Evolutionary conservation across 768 basidiomycete genomes (phyloP).

Genomic region (Russula lepida): DNA sequence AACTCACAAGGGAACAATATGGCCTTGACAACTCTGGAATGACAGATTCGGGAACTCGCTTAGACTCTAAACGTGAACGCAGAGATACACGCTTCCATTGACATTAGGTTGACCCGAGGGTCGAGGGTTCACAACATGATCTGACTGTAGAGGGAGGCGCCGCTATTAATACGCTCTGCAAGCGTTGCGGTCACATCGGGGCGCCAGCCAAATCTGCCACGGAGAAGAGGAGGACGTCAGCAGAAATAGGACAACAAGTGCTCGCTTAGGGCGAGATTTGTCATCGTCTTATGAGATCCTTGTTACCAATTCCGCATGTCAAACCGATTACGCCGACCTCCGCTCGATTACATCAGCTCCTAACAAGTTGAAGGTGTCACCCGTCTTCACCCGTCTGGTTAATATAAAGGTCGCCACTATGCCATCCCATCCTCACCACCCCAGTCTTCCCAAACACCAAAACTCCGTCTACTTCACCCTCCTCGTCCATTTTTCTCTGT

Average conservation of each 20-base stretch:
- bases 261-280: not conserved
- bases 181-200: not conserved
- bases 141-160: not conserved
- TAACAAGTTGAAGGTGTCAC: not conserved
- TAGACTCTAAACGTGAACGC: too few relatives aligned
- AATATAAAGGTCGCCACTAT: conserved; percentile 1
- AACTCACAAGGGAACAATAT: not conserved
- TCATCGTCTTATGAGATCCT: not conserved
- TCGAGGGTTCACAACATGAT: too few relatives aligned
- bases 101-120: too few relatives aligned
- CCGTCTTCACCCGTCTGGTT: not conserved
- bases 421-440: not conserved
- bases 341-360: not conserved
- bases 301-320: not conserved
- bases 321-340: not conserved
- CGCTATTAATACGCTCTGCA: not conserved
- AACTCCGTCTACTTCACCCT: not conserved
- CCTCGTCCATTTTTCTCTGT: not conserved
- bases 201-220: too few relatives aligned
- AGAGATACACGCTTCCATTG: too few relatives aligned
- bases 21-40: not conserved
- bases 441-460: not conserved
- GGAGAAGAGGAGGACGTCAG: too few relatives aligned
- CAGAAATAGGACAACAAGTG: not conserved
- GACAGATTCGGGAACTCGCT: not conserved